Base-by-base conservation (phyloP, 495 filamentous ascomycete species). In the Hypoxylon perforatum region DNA sequence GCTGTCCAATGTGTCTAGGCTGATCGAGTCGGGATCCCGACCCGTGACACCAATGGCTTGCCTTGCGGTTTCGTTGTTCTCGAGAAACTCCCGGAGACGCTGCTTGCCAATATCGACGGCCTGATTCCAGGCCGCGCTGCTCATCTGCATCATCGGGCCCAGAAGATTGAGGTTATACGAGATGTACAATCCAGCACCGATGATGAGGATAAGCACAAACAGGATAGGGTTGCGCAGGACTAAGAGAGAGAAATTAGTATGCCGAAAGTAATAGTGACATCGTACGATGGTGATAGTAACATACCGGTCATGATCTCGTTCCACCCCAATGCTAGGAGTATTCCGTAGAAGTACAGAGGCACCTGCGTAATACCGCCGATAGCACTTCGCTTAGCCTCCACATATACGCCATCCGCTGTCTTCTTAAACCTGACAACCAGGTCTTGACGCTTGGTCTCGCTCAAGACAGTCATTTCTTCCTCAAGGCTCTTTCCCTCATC, bases 351-450 rank as follows among this genome's bases (percentile, higher is more conserved):
- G 76, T 96, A 98, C 55, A 97, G 73, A 17, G 95, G 95, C 57
- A 98, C 91, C 78, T 98, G 93, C 3, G 92, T 92, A 66, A 99
- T 91, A 58, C 94, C 93, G 42, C 95, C 95, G 72, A 98, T 96
- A 33, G 95, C 94, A 77, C 93, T 92, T 45, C 95, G 86, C 84
- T 97, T 98, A 30, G 95, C 95, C 77, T 99, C 95, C 39, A 99
- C 93, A 66, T 94, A 99, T 2, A 99, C 93, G 0, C 93, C 95
- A 73, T 99, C 95, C 14, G 95, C 95, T 63, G 91, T 92, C 81
- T 97, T 97, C 84, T 96, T 97, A 81, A 99, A 99, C 63, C 95
- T 84, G n/a, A 93, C 89, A 11, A 91, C 90, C 55, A 98, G 84
- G 76, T 98, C 95, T 71, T 93, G 89, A 55, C 88, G 85, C 70